Conservation (phyloP, 306 rosid species). For the Adenanthera pavonina region DNA sequence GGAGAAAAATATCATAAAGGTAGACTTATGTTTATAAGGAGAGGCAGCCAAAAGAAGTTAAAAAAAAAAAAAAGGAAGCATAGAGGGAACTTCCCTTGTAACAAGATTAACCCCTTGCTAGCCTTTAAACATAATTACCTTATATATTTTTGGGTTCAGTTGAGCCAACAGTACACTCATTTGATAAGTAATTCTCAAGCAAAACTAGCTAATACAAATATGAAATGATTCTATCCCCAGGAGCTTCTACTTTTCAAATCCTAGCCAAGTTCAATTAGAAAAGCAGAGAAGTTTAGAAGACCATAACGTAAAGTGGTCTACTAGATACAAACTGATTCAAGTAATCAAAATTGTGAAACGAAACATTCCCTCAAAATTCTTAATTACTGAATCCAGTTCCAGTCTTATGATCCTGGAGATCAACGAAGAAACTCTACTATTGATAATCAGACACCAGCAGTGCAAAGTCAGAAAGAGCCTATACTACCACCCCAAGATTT, state of each 20-base stretch:
- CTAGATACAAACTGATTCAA: constrained; percentile 30
- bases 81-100: neutral
- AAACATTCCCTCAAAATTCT: constrained; percentile 41
- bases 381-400: constrained; percentile 41
- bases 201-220: neutral
- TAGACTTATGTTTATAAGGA: neutral
- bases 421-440: constrained; percentile 36
- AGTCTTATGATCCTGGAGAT: constrained; percentile 37
- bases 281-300: constrained; percentile 13
- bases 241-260: constrained; percentile 12
- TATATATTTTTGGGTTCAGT: neutral
- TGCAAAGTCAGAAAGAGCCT: constrained; percentile 40
- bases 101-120: neutral
- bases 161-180: neutral
- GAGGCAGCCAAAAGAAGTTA: neutral
- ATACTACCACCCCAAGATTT: constrained; percentile 42
- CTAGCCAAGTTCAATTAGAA: constrained; percentile 11
- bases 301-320: constrained; percentile 26
- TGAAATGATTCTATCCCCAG: neutral
- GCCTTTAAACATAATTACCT: neutral
- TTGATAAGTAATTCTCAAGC: constrained; percentile 8
- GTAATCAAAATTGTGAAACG: constrained; percentile 42
- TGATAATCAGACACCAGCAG: constrained; percentile 31
- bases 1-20: constrained; percentile 6
- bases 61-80: neutral